Evolutionary conservation across 352 stramenopile genomes (phyloP), one percentile per base, ranked within the genome.

Genomic region (Phytopythium chamaehyphon): DNA sequence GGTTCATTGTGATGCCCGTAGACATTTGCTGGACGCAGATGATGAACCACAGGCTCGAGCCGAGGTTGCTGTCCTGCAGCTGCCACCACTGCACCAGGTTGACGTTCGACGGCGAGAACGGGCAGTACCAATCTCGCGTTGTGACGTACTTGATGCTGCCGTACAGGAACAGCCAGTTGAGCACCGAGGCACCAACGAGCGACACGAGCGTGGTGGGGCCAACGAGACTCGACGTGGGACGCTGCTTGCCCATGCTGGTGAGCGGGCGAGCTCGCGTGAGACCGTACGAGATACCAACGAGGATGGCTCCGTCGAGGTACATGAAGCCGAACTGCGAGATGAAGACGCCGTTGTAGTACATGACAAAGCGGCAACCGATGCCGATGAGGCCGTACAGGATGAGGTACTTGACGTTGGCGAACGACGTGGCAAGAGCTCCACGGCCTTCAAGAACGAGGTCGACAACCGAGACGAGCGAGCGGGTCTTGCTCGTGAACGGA

Each of bases 321-420:
- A 94, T 88, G 74, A 90, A 97, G 50, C 69, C 68, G 57, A 85
- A 95, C 69, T 95, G 81, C 22, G 82, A 84, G 53, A 96, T 88
- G 58, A 89, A 93, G 37, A 96, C 81, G 11, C 58, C 60, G 57
- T 94, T 89, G 64, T 87, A 91, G 61, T 92, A 92, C 73, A 88
- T 92, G 23, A 92, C 74, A 35, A 87, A 83, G 53, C 90, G 80
- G 45, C 74, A 86, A 54, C 86, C 77, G 38, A 87, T 88, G 43
- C 83, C 78, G 47, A 95, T 82, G 52, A 93, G 78, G 36, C 85
- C 87, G 59, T 95, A 95, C 64, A 95, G 83, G 56, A 96, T 91
- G 31, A 93, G 66, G 62, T 86, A 96, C 55, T 94, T 95, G 73
- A 95, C 88, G 21, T 64, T 75, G 26, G 73, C 71, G 22, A 95